Base-by-base conservation (phyloP, 768 basidiomycete species). In the Kwoniella newhampshirensis region DNA sequence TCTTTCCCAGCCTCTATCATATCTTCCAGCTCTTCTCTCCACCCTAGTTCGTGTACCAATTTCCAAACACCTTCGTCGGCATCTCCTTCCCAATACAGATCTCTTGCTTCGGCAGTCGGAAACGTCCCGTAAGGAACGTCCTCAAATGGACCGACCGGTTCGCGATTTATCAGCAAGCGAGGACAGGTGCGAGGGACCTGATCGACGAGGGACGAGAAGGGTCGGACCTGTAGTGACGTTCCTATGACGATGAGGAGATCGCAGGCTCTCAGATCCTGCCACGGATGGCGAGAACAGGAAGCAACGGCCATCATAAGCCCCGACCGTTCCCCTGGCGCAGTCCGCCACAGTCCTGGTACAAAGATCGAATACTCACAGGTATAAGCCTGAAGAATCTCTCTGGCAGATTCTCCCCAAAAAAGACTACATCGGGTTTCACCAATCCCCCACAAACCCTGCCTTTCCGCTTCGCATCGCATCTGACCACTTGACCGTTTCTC, bases 371-470 rank as follows among this genome's bases (percentile, higher is more conserved):
- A 46, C 72, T 51, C 43, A 68, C 65, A 2, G 79, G 79, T 5
- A 88, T 78, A 15, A 83, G 79, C 1, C 68, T 46, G 61, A 86
- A 82, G 77, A 96, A 97, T 20, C 78, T 74, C 0, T 80, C 75
- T 0, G 93, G 91, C 3, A 97, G 83, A 11, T 74, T 73, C 54
- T 79, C 77, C 21, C 92, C 91, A 67, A 94, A 93, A 77, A 94
- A 93, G 12, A 94, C 89, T 40, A 94, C 94, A 68, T 94, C 88
- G n/a, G 91, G 91, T 75, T 93, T 91, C 15, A 92, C 85, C 36
- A 89, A 79, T 0, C 89, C 90, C 1, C 78, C 79, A 62, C 91
- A 91, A 4, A 18, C 44, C 8, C 12, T 25, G 25, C 51, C 30
- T 42, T 36, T 46, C 37, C 17, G 18, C 54, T 17, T 48, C 23